Evolutionary conservation across 2,329 filamentous ascomycete species (phyloP).

Genomic region (Penicillium hordei): DNA sequence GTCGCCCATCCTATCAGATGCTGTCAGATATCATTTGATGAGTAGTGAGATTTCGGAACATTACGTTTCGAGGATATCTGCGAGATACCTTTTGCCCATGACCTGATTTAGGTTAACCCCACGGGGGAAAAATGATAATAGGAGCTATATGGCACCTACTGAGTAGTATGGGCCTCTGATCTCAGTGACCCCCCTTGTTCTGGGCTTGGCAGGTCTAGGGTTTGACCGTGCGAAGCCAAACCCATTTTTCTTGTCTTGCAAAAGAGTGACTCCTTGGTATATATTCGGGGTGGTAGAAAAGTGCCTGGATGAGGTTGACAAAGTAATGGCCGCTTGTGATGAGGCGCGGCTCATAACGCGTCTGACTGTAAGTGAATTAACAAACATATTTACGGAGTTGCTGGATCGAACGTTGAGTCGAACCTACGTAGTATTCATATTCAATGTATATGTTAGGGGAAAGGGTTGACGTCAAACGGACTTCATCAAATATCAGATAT

Average conservation of each 20-base stretch:
- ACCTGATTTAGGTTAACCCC: slow-evolving; percentile 28
- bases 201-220: slow-evolving; percentile 49
- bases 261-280: slow-evolving; percentile 34
- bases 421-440: neutral
- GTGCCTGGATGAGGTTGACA: slow-evolving; percentile 9
- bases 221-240: slow-evolving; percentile 56
- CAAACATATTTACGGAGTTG: slow-evolving; percentile 9
- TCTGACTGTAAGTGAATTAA: slow-evolving; percentile 4
- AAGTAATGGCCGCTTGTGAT: slow-evolving; percentile 12
- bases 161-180: slow-evolving; percentile 59
- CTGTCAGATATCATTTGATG: neutral
- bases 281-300: slow-evolving; percentile 22
- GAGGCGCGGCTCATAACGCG: slow-evolving; percentile 1
- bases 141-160: slow-evolving; percentile 26
- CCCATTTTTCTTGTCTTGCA: slow-evolving; percentile 51
- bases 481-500: slow-evolving; percentile 6
- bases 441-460: neutral
- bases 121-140: neutral
- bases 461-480: slow-evolving; percentile 25
- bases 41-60: neutral
- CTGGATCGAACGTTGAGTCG: neutral
- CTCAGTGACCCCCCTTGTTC: slow-evolving; percentile 53
- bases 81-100: slow-evolving; percentile 54
- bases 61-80: slow-evolving; percentile 56
- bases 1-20: slow-evolving; percentile 48